Conservation (phyloP, 2,329 filamentous ascomycete species). For the Aspergillus udagawae region DNA sequence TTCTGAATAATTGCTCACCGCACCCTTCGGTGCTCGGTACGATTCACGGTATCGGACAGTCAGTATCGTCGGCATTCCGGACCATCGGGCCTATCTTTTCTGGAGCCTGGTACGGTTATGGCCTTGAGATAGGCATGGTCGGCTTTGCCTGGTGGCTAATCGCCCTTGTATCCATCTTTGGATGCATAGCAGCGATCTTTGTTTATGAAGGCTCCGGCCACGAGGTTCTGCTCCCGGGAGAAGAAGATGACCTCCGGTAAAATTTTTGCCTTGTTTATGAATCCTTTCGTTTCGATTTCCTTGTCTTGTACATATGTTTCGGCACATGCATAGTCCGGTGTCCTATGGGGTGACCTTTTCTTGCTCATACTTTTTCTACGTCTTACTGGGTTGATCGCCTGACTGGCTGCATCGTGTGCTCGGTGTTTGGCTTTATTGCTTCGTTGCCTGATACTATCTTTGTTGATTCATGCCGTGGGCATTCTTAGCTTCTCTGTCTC, state of each 20-base stretch:
- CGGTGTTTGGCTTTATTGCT: background rate
- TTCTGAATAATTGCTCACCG: constrained; percentile 58
- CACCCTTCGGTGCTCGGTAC: constrained; percentile 57
- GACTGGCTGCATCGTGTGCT: background rate
- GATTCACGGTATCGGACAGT: constrained; percentile 57
- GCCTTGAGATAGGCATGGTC: constrained; percentile 52
- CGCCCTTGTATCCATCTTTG: constrained; percentile 52
- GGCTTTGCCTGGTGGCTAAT: constrained; percentile 57
- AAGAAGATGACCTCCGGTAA: constrained; percentile 27
- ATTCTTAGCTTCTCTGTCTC: background rate
- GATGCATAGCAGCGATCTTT: constrained; percentile 56
- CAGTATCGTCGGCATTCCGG: constrained; percentile 52
- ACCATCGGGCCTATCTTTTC: constrained; percentile 56
- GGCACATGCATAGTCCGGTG: background rate
- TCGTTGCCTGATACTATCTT: background rate
- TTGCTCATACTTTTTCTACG: background rate
- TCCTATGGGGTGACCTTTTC: background rate
- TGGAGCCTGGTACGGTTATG: constrained; percentile 53
- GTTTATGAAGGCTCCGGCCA: constrained; percentile 64
- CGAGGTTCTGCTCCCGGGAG: constrained; percentile 46
- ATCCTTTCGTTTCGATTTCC: background rate
- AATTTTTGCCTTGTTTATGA: background rate
- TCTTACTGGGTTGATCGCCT: background rate
- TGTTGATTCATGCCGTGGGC: background rate
- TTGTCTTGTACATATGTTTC: background rate